Conservation (phyloP, 2,329 filamentous ascomycete species). For the Aureobasidium sp. region DNA sequence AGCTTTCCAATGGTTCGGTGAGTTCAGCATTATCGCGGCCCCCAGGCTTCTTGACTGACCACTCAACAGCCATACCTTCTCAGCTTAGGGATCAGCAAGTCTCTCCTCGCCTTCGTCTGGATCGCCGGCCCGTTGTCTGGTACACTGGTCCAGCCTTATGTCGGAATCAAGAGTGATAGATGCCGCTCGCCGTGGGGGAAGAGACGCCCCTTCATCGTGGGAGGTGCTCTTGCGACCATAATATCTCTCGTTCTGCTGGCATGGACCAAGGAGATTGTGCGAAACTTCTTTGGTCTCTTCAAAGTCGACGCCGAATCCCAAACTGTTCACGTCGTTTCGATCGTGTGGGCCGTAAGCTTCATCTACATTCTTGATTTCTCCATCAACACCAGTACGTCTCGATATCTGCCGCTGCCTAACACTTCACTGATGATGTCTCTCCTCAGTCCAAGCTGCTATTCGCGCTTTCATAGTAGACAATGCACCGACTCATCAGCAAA, state of each 20-base stretch:
- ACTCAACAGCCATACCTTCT: slow-evolving; percentile 39
- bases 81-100: slow-evolving; percentile 44
- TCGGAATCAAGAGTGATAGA: slow-evolving; percentile 46
- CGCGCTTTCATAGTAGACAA: slow-evolving; percentile 91
- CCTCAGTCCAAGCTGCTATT: slow-evolving; percentile 74
- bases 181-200: slow-evolving; percentile 41
- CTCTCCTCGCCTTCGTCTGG: slow-evolving; percentile 43
- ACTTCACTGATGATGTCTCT: neutral
- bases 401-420: neutral
- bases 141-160: slow-evolving; percentile 45
- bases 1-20: slow-evolving; percentile 82
- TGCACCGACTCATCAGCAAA: slow-evolving; percentile 85
- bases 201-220: slow-evolving; percentile 44
- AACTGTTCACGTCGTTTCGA: slow-evolving; percentile 57
- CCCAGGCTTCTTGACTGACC: neutral
- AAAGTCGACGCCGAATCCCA: slow-evolving; percentile 58
- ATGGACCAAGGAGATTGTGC: slow-evolving; percentile 49
- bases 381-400: slow-evolving; percentile 71
- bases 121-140: slow-evolving; percentile 48
- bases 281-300: slow-evolving; percentile 57
- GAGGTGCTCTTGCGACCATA: slow-evolving; percentile 41
- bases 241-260: slow-evolving; percentile 41
- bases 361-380: slow-evolving; percentile 90
- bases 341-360: slow-evolving; percentile 72
- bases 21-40: slow-evolving; percentile 16